Percentiles rank a stretch among this genome's conserved stretches.
Evolutionary conservation across 1,139 yeast species (phyloP).

Genomic region (Sugiyamaella novakii): DNA sequence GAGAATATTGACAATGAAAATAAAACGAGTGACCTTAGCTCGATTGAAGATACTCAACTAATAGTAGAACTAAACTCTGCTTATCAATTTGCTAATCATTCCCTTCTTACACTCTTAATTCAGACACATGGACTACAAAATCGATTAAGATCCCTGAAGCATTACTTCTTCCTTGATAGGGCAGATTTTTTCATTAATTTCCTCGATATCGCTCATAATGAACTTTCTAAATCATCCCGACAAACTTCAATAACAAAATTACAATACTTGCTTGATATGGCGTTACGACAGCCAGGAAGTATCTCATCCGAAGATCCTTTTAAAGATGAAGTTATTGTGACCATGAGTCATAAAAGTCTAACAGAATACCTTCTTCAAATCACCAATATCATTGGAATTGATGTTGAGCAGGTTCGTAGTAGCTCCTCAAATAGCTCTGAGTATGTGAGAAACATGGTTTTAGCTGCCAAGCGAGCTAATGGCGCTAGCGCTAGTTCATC

Average conservation of each 20-base stretch:
- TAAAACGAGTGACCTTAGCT: slow-evolving; percentile 37
- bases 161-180: slow-evolving; percentile 59
- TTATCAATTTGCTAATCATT: slow-evolving; percentile 66
- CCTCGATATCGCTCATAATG: slow-evolving; percentile 45
- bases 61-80: slow-evolving; percentile 62
- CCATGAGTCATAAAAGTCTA: slow-evolving; percentile 40
- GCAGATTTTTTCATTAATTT: slow-evolving; percentile 54
- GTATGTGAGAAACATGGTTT: slow-evolving; percentile 22
- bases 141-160: slow-evolving; percentile 47
- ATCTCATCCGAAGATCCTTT: slow-evolving; percentile 45
- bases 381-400: slow-evolving; percentile 63
- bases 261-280: slow-evolving; percentile 45
- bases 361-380: slow-evolving; percentile 66
- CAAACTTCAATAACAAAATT: slow-evolving; percentile 47
- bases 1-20: slow-evolving; percentile 24
- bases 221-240: slow-evolving; percentile 46
- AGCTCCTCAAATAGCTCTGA: slow-evolving; percentile 21
- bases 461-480: slow-evolving; percentile 18
- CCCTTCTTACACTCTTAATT: slow-evolving; percentile 59
- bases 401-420: slow-evolving; percentile 44
- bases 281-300: slow-evolving; percentile 47
- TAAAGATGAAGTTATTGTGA: slow-evolving; percentile 43
- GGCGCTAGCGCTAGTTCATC: slow-evolving; percentile 13
- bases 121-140: slow-evolving; percentile 59
- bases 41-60: slow-evolving; percentile 60